Conservation (phyloP, 805 yeast genomes). For the Tetrapisispora phaffii region DNA sequence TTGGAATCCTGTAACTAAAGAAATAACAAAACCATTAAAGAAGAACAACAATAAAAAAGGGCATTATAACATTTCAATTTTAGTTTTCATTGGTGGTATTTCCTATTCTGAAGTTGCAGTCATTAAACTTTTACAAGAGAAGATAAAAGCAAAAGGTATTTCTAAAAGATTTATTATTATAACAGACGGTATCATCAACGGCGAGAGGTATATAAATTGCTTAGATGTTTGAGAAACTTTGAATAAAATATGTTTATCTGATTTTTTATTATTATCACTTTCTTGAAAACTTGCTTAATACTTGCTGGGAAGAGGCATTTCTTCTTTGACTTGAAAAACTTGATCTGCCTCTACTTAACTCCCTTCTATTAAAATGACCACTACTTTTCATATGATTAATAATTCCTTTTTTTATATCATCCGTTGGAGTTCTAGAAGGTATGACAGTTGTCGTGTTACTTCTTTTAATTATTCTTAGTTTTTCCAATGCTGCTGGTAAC, state of each 20-base stretch:
- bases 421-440: conserved; percentile 3
- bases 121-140: conserved; percentile 48
- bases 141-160: conserved; percentile 28
- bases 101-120: conserved; percentile 78
- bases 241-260: neutral
- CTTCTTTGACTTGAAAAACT: conserved; percentile 4
- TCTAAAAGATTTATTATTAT: conserved; percentile 36
- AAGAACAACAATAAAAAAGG: conserved; percentile 3
- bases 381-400: conserved; percentile 17
- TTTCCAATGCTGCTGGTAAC: conserved; percentile 18
- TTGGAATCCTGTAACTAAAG: conserved; percentile 15
- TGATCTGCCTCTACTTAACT: neutral
- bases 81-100: conserved; percentile 72
- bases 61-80: conserved; percentile 2
- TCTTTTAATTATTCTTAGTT: conserved; percentile 17
- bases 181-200: conserved; percentile 40
- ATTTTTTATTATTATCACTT: neutral
- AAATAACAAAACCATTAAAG: neutral
- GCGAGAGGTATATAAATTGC: conserved; percentile 20
- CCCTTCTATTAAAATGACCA: conserved; percentile 1
- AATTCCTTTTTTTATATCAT: conserved; percentile 15
- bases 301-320: conserved; percentile 10
- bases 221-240: neutral
- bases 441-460: conserved; percentile 12
- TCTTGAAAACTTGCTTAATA: conserved; percentile 2